These are phyloP conservation scores for Kurtzmaniella quercitrusa DNA, from an alignment of 1,139 yeast genomes.

Conservation along the genomic window DNA sequence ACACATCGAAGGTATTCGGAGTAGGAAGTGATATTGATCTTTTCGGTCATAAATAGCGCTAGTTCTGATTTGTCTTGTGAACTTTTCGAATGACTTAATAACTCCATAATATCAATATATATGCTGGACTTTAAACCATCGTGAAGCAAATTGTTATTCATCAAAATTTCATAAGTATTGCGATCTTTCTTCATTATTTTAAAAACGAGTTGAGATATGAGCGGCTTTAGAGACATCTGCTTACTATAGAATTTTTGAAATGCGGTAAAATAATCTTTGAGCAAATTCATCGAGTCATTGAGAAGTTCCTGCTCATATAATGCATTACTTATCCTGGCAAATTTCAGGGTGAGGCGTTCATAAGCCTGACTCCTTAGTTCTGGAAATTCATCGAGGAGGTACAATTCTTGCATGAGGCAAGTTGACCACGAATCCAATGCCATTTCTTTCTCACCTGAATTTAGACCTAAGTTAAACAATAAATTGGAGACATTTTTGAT, in stretches of 20 bases:
- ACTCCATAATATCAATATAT: background rate
- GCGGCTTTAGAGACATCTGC: conserved; percentile 6
- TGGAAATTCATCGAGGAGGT: conserved; percentile 9
- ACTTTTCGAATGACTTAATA: background rate
- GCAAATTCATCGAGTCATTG: conserved; percentile 5
- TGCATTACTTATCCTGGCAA: conserved; percentile 16
- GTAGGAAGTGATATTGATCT: background rate
- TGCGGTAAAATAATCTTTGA: conserved; percentile 5
- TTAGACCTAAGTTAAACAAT: conserved; percentile 17
- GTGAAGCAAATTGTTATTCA: conserved; percentile 4
- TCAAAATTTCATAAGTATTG: background rate
- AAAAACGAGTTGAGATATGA: conserved; percentile 11
- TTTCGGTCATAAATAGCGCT: background rate
- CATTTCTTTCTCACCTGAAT: conserved; percentile 3
- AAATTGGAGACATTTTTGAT: conserved; percentile 27
- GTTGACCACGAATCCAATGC: conserved; percentile 12
- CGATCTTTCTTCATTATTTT: conserved; percentile 10
- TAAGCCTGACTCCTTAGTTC: conserved; percentile 2
- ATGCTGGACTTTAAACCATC: conserved; percentile 8
- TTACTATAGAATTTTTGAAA: background rate
- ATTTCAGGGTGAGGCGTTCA: conserved; percentile 12
- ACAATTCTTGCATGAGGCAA: conserved; percentile 20
- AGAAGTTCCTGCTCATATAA: conserved; percentile 7
- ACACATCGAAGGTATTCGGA: conserved; percentile 1
- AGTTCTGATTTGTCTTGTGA: background rate